Conservation (phyloP, 495 filamentous ascomycete species). For the Mytilinidion resinicola region DNA sequence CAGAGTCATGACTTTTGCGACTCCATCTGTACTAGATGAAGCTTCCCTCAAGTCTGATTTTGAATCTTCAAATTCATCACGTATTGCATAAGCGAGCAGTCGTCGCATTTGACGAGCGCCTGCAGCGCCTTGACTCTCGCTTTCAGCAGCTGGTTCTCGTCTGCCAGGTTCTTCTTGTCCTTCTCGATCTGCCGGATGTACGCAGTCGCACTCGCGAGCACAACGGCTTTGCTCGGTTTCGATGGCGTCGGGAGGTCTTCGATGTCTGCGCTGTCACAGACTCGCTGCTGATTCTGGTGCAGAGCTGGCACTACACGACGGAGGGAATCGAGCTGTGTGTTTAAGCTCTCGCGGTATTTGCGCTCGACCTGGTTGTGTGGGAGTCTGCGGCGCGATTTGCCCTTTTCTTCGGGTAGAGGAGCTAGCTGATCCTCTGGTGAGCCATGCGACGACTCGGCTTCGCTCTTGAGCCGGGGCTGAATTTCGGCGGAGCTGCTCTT, state of each 20-base stretch:
- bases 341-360: slow-evolving; percentile 30
- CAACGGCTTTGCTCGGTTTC: slow-evolving; percentile 30
- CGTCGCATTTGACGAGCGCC: slow-evolving; percentile 31
- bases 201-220: slow-evolving; percentile 27
- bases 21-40: not conserved
- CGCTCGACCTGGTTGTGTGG: slow-evolving; percentile 34
- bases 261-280: slow-evolving; percentile 24
- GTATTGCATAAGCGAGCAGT: slow-evolving; percentile 31
- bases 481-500: slow-evolving; percentile 6
- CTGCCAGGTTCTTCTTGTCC: slow-evolving; percentile 19
- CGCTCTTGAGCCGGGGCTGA: slow-evolving; percentile 3
- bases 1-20: not conserved
- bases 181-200: slow-evolving; percentile 34
- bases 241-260: slow-evolving; percentile 27
- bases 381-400: slow-evolving; percentile 23
- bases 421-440: slow-evolving; percentile 7
- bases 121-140: slow-evolving; percentile 26
- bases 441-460: slow-evolving; percentile 6
- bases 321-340: slow-evolving; percentile 30
- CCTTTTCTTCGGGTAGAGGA: slow-evolving; percentile 8
- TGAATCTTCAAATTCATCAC: slow-evolving; percentile 30
- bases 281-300: slow-evolving; percentile 18
- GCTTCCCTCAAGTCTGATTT: not conserved
- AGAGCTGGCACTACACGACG: slow-evolving; percentile 27
- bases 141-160: slow-evolving; percentile 25